A percentile compares a stretch with the other conserved stretches of the same genome.
Evolutionary conservation across 768 basidiomycete species (phyloP).

Genomic region (Auricularia sp.): DNA sequence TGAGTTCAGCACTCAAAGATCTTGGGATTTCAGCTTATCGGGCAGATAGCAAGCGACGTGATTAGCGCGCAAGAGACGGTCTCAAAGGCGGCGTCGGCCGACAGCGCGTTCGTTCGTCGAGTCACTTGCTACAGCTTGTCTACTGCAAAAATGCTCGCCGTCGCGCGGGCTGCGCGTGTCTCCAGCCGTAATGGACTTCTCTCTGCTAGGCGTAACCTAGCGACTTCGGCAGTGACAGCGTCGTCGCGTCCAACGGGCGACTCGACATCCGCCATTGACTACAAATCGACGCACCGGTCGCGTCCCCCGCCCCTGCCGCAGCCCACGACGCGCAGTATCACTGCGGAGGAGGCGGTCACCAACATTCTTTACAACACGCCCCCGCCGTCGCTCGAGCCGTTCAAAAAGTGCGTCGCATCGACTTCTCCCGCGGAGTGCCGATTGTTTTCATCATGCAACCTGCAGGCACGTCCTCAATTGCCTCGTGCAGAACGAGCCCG

Average conservation of each 20-base stretch:
- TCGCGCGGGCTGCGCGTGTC: background rate
- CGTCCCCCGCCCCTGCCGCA: conserved; percentile 77
- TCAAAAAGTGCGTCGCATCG: conserved; percentile 61
- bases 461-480: conserved; percentile 90
- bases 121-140: background rate
- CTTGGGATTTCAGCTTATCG: too few species aligned
- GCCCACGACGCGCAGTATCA: conserved; percentile 74
- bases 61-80: background rate
- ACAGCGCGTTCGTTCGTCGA: background rate
- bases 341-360: conserved; percentile 92
- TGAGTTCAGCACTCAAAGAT: too few species aligned
- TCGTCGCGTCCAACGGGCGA: conserved; percentile 59
- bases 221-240: background rate
- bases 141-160: background rate
- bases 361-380: conserved; percentile 97
- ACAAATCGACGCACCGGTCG: conserved; percentile 62
- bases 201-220: background rate
- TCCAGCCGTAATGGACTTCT: background rate
- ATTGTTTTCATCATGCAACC: conserved; percentile 5
- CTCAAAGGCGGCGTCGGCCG: background rate
- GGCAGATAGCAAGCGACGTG: too few species aligned
- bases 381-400: conserved; percentile 82
- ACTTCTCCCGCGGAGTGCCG: conserved; percentile 11
- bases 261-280: conserved; percentile 91
- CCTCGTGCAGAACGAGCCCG: conserved; percentile 97